Evolutionary conservation across 345 rosid species (phyloP), one percentile per base, ranked within the genome.

Genomic region (Eucalyptus decipiens): DNA sequence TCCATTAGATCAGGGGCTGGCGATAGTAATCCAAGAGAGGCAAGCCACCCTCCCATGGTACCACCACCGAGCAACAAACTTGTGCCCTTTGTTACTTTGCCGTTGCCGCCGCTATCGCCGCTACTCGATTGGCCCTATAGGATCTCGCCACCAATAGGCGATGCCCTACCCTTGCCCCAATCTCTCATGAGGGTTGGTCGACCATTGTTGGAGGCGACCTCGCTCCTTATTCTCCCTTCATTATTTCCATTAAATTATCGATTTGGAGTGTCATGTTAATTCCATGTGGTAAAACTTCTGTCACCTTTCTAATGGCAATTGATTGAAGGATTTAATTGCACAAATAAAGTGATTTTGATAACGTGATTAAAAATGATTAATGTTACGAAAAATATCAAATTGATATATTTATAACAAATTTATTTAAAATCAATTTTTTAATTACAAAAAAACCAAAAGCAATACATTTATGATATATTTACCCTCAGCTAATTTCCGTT

Each of bases 331-430:
- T n/a, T 76, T 76, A 37, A 37, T 18, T 19, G 43, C 8, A 34
- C 0, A 0, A 19, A 5, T 18, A 1, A 34, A 69, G 7, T 34
- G 21, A 69, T 9, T 17, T 9, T 1, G 3, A 34, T 34, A 18
- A 34, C 4, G 1, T 9, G 12, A 69, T 69, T 69, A 17, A 62
- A 67, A 26, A 52, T 4, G 11, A 2, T 52, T 0, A 8, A 21
- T 21, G 5, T 52, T 52, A 52, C 0, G 0, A 52, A 52, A 52
- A 52, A 21, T 52, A 1, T 0, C 3, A 3, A 21, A 52, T 1
- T 9, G 5, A 19, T 19, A 52, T 19, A 4, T 21, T 1, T 8
- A 9, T 52, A 2, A 52, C 1, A 52, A 52, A 52, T 1, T 52
- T 52, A 52, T 0, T 7, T 4, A 1, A 52, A 52, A 52, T 52